Evolutionary conservation across 306 rosid species (phyloP).

Genomic region (Ceratonia siliqua): DNA sequence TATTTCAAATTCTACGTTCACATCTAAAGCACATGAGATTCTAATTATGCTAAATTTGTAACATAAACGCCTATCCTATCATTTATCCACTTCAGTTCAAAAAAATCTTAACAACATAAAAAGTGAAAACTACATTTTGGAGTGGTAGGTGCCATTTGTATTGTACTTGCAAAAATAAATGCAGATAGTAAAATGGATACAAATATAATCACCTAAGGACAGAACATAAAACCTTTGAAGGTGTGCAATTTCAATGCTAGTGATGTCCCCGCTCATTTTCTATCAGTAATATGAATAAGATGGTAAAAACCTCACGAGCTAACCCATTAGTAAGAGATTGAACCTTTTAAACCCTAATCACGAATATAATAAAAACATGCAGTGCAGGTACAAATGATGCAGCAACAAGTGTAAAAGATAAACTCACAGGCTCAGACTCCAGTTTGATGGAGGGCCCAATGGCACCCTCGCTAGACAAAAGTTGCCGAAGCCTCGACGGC

Average conservation of each 20-base stretch:
- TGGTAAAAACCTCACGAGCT: conserved; percentile 18
- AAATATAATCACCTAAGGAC: neutral
- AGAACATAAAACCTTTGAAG: neutral
- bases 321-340: conserved; percentile 1
- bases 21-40: neutral
- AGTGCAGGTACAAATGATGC: neutral
- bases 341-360: conserved; percentile 29
- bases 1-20: neutral
- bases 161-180: neutral
- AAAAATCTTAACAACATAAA: neutral
- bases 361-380: conserved; percentile 2
- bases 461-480: conserved; percentile 80
- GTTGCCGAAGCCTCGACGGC: conserved; percentile 96
- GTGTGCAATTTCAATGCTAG: neutral
- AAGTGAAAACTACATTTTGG: neutral
- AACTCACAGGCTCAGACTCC: conserved; percentile 88
- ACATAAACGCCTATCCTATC: neutral
- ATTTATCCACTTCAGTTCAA: neutral
- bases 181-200: neutral
- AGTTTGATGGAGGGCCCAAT: conserved; percentile 82
- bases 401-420: conserved; percentile 3
- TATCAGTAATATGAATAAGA: neutral
- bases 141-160: conserved; percentile 2
- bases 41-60: neutral
- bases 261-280: neutral